Evolutionary conservation across 164 flowering plant species (phyloP), one percentile per base, ranked within the genome.

Genomic region (Magnolia changhungtana): DNA sequence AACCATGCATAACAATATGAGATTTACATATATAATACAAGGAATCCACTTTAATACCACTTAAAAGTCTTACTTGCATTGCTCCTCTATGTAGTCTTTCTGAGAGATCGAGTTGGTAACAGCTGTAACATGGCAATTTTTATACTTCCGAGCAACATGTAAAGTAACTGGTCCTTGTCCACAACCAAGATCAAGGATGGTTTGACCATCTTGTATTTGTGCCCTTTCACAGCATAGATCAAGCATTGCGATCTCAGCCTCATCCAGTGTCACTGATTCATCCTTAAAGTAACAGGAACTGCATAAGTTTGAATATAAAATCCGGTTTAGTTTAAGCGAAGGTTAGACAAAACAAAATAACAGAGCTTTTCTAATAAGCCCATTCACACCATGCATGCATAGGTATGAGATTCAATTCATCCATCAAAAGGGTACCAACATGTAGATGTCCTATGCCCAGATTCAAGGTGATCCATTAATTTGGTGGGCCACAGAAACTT

Each of bases 81-180:
- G 67, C 59, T 70, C 49, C 50, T 76, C 78, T n/a, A 76, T 76
- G 68, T 16, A 76, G 21, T 70, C 69, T 37, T 76, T 76, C 61
- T 76, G 78, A 9, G 55, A 59, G 1, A 70, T 31, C 4, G 78
- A 76, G 51, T 70, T 76, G n/a, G 78, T 76, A 21, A 70, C 4
- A 16, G 58, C 69, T 45, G 74, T 69, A 61, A 76, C 61, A 14
- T 10, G 18, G 71, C 71, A 68, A 3, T 68, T 68, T 31, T 13
- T 31, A 19, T 68, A 27, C 50, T 68, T 68, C 24, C 14, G 71
- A 31, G 71, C 71, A 29, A 68, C 49, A 31, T 29, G 50, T 31
- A 68, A 31, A 27, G 50, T 68, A 19, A 68, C 13, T 5, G 71
- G 20, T 4, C 71, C 71, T 1, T 68, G 20, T 68, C 71, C 71